phyloP scores from a whole-genome alignment of 768 basidiomycete genomes.

The Cystofilobasidium capitatum region DNA sequence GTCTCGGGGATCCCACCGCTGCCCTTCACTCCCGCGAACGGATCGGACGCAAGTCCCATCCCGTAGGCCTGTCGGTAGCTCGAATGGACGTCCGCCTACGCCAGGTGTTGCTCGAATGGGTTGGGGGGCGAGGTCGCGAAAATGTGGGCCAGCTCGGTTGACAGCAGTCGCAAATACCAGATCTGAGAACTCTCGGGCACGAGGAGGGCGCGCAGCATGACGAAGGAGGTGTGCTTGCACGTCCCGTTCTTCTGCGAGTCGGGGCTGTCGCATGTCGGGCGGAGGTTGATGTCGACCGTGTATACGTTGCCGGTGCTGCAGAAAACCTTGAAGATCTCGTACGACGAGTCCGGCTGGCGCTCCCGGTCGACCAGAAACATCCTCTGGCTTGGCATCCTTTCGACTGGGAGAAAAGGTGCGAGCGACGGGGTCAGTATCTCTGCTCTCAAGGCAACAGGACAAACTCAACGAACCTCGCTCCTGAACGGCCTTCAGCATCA shows the following conservation, averaged over 20 bases:
- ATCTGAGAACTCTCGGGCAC: neutral
- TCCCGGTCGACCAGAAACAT: conserved; percentile 16
- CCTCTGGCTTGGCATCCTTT: neutral
- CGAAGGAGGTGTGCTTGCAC: conserved; percentile 24
- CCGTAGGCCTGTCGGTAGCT: conserved; percentile 14
- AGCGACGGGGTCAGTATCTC: neutral
- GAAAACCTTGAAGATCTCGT: conserved; percentile 14
- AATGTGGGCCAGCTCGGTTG: conserved; percentile 11
- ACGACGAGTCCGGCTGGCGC: neutral
- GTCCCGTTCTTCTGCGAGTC: conserved; percentile 16
- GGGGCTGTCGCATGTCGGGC: conserved; percentile 15
- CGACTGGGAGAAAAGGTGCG: neutral
- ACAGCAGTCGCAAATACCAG: conserved; percentile 13
- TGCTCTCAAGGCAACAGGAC: neutral
- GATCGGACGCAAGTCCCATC: neutral
- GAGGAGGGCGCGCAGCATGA: conserved; percentile 10
- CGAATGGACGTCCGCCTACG: neutral
- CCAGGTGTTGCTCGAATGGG: conserved; percentile 8
- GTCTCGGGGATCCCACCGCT: conserved; percentile 1
- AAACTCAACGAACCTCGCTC: too few relatives aligned
- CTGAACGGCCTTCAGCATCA: too few relatives aligned
- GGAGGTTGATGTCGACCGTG: conserved; percentile 14
- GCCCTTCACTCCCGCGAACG: conserved; percentile 6
- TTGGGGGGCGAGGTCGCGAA: conserved; percentile 9
- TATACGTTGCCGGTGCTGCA: conserved; percentile 21